Percentiles rank a stretch among this genome's conserved stretches.
These are phyloP conservation scores for Ustilago xerochloae DNA, from an alignment of 1,284 basidiomycete genomes.

Conservation along the genomic window DNA sequence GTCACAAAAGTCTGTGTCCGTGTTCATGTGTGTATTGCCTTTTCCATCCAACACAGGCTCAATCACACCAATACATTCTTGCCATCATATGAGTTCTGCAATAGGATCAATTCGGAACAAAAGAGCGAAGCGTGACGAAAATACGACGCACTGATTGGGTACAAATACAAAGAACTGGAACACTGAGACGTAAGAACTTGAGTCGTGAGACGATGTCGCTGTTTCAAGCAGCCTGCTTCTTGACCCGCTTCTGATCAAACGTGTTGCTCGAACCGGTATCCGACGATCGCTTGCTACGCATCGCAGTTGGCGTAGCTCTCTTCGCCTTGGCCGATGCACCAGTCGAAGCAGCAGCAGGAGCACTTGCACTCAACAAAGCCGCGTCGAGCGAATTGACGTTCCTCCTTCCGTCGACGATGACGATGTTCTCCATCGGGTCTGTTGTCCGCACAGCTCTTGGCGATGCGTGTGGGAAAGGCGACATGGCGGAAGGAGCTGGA, in stretches of 20 bases:
- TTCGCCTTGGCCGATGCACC: background rate
- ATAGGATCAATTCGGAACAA: background rate
- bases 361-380: constrained; percentile 56
- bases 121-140: constrained; percentile 1
- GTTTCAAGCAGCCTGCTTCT: constrained; percentile 43
- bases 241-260: constrained; percentile 45
- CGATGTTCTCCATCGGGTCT: constrained; percentile 38
- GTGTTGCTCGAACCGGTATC: constrained; percentile 20
- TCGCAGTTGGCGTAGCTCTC: constrained; percentile 3
- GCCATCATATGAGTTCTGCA: too few species aligned
- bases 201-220: background rate
- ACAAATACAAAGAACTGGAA: constrained; percentile 26
- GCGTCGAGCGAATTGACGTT: constrained; percentile 52
- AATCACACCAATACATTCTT: background rate
- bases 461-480: constrained; percentile 64
- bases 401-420: constrained; percentile 34
- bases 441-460: constrained; percentile 32
- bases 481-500: constrained; percentile 63
- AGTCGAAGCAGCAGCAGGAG: constrained; percentile 41
- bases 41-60: too few species aligned
- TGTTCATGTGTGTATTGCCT: too few species aligned
- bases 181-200: background rate
- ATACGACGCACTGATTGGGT: background rate
- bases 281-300: constrained; percentile 39
- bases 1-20: too few species aligned